phyloP scores from a whole-genome alignment of 2,329 filamentous ascomycete genomes.

The Paracamarosporium sp. region DNA sequence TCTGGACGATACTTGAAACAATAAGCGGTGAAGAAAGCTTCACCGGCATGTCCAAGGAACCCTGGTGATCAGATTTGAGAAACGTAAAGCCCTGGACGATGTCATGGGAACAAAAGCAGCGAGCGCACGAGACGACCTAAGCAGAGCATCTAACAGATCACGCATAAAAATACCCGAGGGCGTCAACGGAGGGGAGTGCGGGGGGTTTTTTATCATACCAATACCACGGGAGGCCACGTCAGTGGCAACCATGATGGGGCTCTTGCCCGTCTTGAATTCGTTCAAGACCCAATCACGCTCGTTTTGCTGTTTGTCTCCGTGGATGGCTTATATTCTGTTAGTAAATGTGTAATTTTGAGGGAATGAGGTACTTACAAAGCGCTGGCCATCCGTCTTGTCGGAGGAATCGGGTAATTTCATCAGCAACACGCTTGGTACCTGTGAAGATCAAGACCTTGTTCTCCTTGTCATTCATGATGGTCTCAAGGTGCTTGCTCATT shows the following conservation, averaged over 20 bases:
- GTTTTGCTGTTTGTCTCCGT: constrained; percentile 99
- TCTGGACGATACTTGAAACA: constrained; percentile 74
- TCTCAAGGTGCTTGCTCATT: constrained; percentile 97
- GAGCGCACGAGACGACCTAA: constrained; percentile 85
- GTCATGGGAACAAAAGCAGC: constrained; percentile 78
- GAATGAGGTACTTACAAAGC: constrained; percentile 71
- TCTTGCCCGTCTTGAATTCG: constrained; percentile 99
- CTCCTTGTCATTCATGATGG: constrained; percentile 94
- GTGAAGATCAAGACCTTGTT: constrained; percentile 97
- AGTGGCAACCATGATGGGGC: constrained; percentile 99
- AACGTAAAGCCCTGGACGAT: constrained; percentile 86
- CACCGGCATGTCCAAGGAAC: constrained; percentile 88
- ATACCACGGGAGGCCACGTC: constrained; percentile 99
- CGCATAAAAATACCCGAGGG: constrained; percentile 55
- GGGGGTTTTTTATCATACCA: constrained; percentile 85
- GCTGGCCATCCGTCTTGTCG: constrained; percentile 98
- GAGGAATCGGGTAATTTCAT: constrained; percentile 96
- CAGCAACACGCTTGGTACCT: constrained; percentile 85
- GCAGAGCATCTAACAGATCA: constrained; percentile 80
- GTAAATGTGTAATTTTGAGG: constrained; percentile 19
- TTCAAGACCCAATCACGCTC: constrained; percentile 99
- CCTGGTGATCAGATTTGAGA: constrained; percentile 79
- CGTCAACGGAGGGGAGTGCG: constrained; percentile 46
- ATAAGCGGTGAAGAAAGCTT: constrained; percentile 72
- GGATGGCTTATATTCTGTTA: constrained; percentile 73